Evolutionary conservation across 1,139 yeast genomes (phyloP), one percentile per base, ranked within the genome.

Genomic region (Wickerhamomyces sp.): DNA sequence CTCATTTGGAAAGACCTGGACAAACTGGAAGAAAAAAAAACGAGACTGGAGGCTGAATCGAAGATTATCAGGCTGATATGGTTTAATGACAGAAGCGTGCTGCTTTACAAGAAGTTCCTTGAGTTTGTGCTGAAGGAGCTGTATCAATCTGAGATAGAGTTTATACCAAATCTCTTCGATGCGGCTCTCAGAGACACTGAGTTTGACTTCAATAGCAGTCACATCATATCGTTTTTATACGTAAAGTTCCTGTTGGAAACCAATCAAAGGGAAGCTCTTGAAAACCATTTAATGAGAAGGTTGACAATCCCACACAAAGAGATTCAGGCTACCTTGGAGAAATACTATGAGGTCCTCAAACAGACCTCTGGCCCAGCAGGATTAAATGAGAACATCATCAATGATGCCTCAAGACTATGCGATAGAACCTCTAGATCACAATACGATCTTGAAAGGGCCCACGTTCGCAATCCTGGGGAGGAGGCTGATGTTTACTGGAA

Each of bases 311-410:
- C 78, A 0, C 78, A 72, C 50, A 50, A 50, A 1, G 54, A 58
- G 7, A 44, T 75, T 10, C 69, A 67, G 2, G 66, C 67, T 0
- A 67, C 75, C 0, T 74, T 66, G 49, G 55, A 65, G 7, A 62
- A 61, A 6, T 63, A 62, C 29, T 74, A 78, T 0, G 33, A 59
- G 1, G 69, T 73, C 41, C 62, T 74, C 1, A 60, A 11, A 10
- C 31, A 76, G 0, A 44, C 51, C 9, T 46, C 63, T 44, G 51
- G 23, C 23, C 23, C 48, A 34, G 50, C 56, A 4, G 57, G 55
- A 0, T 45, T 62, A 4, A 75, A 75, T 50, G 67, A 64, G 2
- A 42, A 44, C 1, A 55, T 56, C 26, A 64, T 74, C 67, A 38
- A 45, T 2, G 38, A 50, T 3, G 76, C 73, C 1, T 70, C 63